Conservation (phyloP, 140 eudicot genomes). For the Anethum foeniculum region DNA sequence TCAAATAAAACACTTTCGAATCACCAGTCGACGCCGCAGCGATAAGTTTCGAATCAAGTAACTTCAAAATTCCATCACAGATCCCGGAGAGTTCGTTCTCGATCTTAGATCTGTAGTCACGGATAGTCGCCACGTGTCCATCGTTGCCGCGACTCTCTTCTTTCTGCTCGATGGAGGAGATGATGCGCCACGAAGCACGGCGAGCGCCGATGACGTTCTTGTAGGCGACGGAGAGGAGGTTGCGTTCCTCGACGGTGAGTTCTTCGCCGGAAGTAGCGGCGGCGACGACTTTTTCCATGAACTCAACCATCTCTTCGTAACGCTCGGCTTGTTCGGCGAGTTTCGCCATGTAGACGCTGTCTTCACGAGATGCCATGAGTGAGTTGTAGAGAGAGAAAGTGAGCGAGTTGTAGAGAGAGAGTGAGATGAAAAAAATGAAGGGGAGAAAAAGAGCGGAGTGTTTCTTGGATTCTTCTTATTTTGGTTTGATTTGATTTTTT, state of each 20-base stretch:
- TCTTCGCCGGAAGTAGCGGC: conserved; percentile 12
- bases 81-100: conserved; percentile 11
- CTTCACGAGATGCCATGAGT: conserved; percentile 4
- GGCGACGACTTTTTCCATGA: conserved; percentile 15
- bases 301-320: conserved; percentile 13
- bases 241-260: conserved; percentile 10
- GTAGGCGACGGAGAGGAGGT: conserved; percentile 15
- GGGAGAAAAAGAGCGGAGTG: conserved; percentile 4
- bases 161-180: conserved; percentile 14
- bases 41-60: conserved; percentile 4
- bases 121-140: conserved; percentile 10
- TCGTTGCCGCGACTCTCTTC: conserved; percentile 13
- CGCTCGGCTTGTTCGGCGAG: conserved; percentile 13
- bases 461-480: conserved; percentile 4
- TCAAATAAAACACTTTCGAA: conserved; percentile 7
- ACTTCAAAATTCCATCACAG: conserved; percentile 9
- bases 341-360: conserved; percentile 10
- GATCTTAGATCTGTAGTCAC: conserved; percentile 14
- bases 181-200: conserved; percentile 10
- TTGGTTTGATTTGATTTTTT: background rate
- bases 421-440: background rate
- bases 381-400: background rate
- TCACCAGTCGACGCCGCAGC: background rate
- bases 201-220: conserved; percentile 16
- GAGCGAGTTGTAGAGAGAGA: background rate